Base-by-base conservation (phyloP, 176 grass and related monocot genomes). In the Hyparrhenia diplandra region DNA sequence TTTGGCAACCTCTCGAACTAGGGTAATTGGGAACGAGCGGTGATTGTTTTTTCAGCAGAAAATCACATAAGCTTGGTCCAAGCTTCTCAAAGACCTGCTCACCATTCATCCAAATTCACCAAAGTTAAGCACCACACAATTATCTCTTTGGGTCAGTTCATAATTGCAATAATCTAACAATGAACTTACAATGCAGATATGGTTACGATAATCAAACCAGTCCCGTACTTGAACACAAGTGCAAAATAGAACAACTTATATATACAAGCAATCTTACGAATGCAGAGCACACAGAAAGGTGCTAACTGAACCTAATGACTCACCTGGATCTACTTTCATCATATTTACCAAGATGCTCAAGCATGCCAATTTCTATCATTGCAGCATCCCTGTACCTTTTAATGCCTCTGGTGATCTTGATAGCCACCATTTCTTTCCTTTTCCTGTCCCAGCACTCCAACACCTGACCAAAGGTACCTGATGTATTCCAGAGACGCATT, bases 191-290 rank as follows among this genome's bases (percentile, higher is more conserved):
- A 94, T 94, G 87, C 92, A 94, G 35, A 94, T 91, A 94, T 94
- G 92, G 77, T 91, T 94, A 91, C 84, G 86, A 91, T 94, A 94
- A 74, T 94, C 89, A 94, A 94, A 94, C 92, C 89, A 94, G 84
- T 91, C 89, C 92, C 81, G 83, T 67, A 94, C 91, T 91, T 94
- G 92, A 82, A 94, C 89, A 94, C 89, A 91, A 87, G 89, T 91
- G 92, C 89, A 91, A 94, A 88, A 94, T 85, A 81, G 73, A 88
- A 69, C 86, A 85, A 21, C 77, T 91, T 88, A 85, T 83, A 80
- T 63, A 83, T 12, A 47, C 45, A 73, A 78, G 25, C 82, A 86
- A 87, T 66, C 73, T 89, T 79, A 43, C 64, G 35, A 82, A 77
- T 74, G 30, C 35, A 85, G 65, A 55, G 37, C 46, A 18, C 47